Percentiles rank a stretch among this genome's conserved stretches.
phyloP scores from a whole-genome alignment of 805 yeast genomes.

The Maudiozyma barnettii region DNA sequence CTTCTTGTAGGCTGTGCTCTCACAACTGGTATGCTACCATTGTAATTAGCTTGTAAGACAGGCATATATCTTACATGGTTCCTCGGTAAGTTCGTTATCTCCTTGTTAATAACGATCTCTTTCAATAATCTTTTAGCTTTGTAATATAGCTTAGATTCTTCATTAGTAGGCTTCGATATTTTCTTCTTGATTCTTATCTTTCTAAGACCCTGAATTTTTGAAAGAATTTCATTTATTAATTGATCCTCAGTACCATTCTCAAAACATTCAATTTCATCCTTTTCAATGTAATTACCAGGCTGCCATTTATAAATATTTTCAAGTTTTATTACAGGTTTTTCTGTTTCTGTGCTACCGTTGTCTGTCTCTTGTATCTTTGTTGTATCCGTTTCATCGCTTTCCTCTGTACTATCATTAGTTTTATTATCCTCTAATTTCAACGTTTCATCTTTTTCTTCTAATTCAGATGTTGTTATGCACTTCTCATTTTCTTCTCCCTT shows the following conservation, averaged over 20 bases:
- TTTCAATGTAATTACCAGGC: constrained; percentile 39
- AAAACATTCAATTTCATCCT: constrained; percentile 44
- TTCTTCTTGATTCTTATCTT: constrained; percentile 32
- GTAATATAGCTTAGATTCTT: constrained; percentile 36
- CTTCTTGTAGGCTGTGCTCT: constrained; percentile 23
- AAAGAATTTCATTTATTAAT: constrained; percentile 36
- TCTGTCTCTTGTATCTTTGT: neutral
- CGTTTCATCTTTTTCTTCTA: constrained; percentile 1
- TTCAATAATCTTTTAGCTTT: constrained; percentile 39
- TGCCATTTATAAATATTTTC: constrained; percentile 42
- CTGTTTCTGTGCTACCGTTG: neutral
- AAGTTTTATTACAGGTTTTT: constrained; percentile 21
- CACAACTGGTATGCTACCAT: constrained; percentile 68
- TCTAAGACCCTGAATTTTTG: constrained; percentile 43
- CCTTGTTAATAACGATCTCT: constrained; percentile 34
- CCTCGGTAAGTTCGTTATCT: constrained; percentile 25
- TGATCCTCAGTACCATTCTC: constrained; percentile 34
- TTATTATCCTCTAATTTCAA: neutral
- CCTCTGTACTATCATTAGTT: neutral
- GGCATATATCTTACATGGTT: constrained; percentile 43
- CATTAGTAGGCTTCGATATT: constrained; percentile 32
- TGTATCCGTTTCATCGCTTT: neutral
- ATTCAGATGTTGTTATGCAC: constrained; percentile 1
- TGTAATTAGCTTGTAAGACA: constrained; percentile 59
- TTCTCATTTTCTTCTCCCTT: constrained; percentile 6